Conservation (phyloP, 192 early-diverging fungal species). For the Gamsiella multidivaricata region DNA sequence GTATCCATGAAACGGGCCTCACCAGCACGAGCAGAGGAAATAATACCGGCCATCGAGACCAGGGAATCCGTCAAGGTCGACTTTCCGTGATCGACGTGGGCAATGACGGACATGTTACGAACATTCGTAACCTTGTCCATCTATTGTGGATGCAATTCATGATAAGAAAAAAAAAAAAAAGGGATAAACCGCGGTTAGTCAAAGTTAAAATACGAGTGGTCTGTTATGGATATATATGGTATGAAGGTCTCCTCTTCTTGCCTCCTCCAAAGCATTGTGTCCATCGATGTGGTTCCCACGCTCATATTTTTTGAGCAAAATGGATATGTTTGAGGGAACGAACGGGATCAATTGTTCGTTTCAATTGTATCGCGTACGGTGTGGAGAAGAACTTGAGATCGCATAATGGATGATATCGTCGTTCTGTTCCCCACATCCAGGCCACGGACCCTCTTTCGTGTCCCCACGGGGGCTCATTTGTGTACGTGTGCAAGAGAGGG, state of each 20-base stretch:
- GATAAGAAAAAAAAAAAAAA: background rate
- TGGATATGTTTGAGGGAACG: too few species aligned
- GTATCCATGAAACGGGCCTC: constrained; percentile 98
- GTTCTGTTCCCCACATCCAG: constrained; percentile 3
- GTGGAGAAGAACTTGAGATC: background rate
- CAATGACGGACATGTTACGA: constrained; percentile 99
- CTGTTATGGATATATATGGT: background rate
- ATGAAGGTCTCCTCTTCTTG: background rate
- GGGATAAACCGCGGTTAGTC: background rate
- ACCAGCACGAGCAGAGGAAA: constrained; percentile 93
- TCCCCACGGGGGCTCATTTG: too few species aligned
- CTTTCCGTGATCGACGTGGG: constrained; percentile 99
- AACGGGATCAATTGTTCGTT: too few species aligned
- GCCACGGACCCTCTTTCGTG: constrained; percentile 4
- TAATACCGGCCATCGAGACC: constrained; percentile 98
- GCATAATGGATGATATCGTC: too few species aligned
- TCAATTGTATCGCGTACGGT: background rate
- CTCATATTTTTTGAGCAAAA: background rate
- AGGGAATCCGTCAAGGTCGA: constrained; percentile 95
- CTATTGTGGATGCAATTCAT: constrained; percentile 19
- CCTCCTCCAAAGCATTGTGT: background rate
- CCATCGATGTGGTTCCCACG: constrained; percentile 13
- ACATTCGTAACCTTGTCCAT: constrained; percentile 89
- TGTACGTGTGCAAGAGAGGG: too few species aligned
- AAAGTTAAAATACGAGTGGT: background rate